Conservation (phyloP, 2,329 filamentous ascomycete genomes). For the Scedosporium boydii region DNA sequence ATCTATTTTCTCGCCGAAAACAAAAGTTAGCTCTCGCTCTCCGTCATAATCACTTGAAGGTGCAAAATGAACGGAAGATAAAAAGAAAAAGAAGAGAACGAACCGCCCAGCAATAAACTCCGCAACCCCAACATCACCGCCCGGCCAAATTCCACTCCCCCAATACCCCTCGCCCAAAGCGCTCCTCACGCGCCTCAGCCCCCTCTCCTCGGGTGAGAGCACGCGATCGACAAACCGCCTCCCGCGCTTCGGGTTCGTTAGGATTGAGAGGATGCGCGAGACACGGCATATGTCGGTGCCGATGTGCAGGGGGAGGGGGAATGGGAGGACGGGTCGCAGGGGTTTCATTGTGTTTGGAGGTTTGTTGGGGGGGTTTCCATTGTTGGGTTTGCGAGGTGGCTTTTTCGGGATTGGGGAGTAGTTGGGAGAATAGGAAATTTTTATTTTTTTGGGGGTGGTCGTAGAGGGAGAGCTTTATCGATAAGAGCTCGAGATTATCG, state of each 20-base stretch:
- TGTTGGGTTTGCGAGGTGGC: background rate
- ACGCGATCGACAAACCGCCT: conserved; percentile 37
- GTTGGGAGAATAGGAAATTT: background rate
- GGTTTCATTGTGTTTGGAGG: conserved; percentile 4
- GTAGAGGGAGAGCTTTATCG: conserved; percentile 11
- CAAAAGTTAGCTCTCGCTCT: background rate
- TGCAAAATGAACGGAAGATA: background rate
- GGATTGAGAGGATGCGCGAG: conserved; percentile 50
- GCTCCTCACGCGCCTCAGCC: background rate
- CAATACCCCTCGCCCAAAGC: conserved; percentile 2
- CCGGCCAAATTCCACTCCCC: background rate
- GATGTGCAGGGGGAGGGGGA: conserved; percentile 58
- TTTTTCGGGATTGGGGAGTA: background rate
- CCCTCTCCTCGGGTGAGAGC: conserved; percentile 32
- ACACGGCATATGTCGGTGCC: conserved; percentile 74
- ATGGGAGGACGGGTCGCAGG: conserved; percentile 27
- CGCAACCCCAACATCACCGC: conserved; percentile 12
- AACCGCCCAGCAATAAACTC: conserved; percentile 27
- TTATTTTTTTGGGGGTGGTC: no score
- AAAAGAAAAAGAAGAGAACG: conserved; percentile 3
- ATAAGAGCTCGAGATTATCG: conserved; percentile 7
- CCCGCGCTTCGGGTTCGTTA: conserved; percentile 31
- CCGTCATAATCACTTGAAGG: background rate
- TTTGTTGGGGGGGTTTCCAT: background rate
- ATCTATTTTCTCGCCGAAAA: conserved; percentile 26